Percentiles rank a stretch among this genome's conserved stretches.
Evolutionary conservation across 768 basidiomycete species (phyloP).

Genomic region (Crucibulum laeve): DNA sequence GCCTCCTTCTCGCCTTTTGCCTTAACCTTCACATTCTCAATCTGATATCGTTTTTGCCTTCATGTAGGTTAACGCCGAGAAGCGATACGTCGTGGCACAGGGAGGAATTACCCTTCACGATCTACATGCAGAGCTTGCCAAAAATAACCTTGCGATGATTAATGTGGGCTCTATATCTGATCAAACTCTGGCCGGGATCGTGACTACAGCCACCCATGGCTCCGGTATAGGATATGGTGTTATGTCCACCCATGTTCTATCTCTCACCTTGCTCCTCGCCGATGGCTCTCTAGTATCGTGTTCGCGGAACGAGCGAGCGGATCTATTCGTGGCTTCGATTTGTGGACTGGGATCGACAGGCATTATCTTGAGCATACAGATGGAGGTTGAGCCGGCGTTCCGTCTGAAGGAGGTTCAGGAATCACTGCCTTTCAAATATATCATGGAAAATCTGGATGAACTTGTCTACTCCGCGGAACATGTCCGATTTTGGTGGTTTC

Average conservation of each 20-base stretch:
- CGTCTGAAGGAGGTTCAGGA: slow-evolving; percentile 70
- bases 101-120: slow-evolving; percentile 75
- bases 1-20: slow-evolving; percentile 7
- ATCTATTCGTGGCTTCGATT: slow-evolving; percentile 85
- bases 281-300: slow-evolving; percentile 68
- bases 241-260: slow-evolving; percentile 76
- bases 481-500: slow-evolving; percentile 96
- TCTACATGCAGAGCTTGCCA: slow-evolving; percentile 65
- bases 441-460: slow-evolving; percentile 49
- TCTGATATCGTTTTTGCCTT: background rate
- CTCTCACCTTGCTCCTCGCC: slow-evolving; percentile 73
- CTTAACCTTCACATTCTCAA: slow-evolving; percentile 5
- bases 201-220: slow-evolving; percentile 95
- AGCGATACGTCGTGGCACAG: slow-evolving; percentile 64
- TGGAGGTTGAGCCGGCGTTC: slow-evolving; percentile 82
- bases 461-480: slow-evolving; percentile 72
- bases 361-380: slow-evolving; percentile 71
- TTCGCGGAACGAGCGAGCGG: slow-evolving; percentile 55
- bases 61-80: slow-evolving; percentile 64
- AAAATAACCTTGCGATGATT: slow-evolving; percentile 75
- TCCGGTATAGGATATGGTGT: slow-evolving; percentile 77
- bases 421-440: slow-evolving; percentile 58
- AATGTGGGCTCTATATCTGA: slow-evolving; percentile 96
- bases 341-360: slow-evolving; percentile 93
- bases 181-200: slow-evolving; percentile 88